A percentile compares a stretch with the other conserved stretches of the same genome.
Conservation (phyloP, 2,329 filamentous ascomycete genomes). For the Alternaria alternata region DNA sequence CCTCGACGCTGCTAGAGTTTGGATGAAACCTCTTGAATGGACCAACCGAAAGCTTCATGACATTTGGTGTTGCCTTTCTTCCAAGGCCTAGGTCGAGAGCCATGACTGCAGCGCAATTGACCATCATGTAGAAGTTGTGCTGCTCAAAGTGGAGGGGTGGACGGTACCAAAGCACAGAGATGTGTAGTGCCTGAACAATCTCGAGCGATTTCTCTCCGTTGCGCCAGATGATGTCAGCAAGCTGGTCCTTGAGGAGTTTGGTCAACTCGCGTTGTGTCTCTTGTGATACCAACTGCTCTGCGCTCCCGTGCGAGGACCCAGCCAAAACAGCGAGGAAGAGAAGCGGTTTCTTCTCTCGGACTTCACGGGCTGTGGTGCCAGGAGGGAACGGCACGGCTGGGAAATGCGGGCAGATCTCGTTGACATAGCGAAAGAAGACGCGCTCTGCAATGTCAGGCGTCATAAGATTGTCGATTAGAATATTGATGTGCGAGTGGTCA, state of each 20-base stretch:
- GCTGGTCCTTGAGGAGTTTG: conserved; percentile 73
- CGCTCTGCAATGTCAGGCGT: conserved; percentile 60
- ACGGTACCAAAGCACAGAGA: conserved; percentile 84
- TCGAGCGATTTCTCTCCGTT: conserved; percentile 83
- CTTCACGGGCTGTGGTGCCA: conserved; percentile 61
- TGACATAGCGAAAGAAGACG: conserved; percentile 66
- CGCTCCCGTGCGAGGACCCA: conserved; percentile 59
- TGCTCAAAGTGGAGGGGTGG: conserved; percentile 85
- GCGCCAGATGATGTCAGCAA: conserved; percentile 78
- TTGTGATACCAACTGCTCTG: conserved; percentile 55
- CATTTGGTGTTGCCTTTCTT: conserved; percentile 59
- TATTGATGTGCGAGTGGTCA: conserved; percentile 50
- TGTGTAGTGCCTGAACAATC: conserved; percentile 78
- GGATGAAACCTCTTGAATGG: conserved; percentile 47
- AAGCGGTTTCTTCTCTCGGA: conserved; percentile 66
- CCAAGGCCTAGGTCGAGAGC: conserved; percentile 84
- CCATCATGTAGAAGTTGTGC: conserved; percentile 87
- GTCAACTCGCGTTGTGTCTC: conserved; percentile 69
- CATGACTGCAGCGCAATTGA: conserved; percentile 82
- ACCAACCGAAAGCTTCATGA: conserved; percentile 47
- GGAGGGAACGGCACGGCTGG: conserved; percentile 66
- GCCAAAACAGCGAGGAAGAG: conserved; percentile 67
- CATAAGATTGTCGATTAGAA: conserved; percentile 58
- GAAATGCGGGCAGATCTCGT: conserved; percentile 63
- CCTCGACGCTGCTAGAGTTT: conserved; percentile 64